A percentile compares a stretch with the other conserved stretches of the same genome.
These are phyloP conservation scores for Talaromyces verruculosus DNA, from an alignment of 2,329 filamentous ascomycete genomes.

Conservation along the genomic window DNA sequence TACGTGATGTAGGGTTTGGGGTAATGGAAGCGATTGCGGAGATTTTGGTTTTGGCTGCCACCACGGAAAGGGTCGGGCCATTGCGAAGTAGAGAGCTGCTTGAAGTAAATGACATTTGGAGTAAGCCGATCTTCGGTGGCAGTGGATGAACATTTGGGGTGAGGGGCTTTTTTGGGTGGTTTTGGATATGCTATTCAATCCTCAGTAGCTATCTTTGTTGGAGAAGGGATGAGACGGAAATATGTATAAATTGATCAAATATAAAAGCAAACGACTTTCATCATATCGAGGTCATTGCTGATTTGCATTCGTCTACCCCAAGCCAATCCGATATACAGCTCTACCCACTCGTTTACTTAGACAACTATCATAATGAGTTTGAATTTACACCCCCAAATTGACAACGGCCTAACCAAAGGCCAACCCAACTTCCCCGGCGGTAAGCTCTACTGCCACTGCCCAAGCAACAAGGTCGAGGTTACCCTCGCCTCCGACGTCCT, in stretches of 20 bases:
- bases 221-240: background rate
- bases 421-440: conserved; percentile 58
- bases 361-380: background rate
- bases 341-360: background rate
- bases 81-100: background rate
- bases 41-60: background rate
- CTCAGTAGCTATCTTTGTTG: background rate
- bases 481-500: conserved; percentile 59
- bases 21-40: background rate
- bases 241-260: background rate
- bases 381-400: conserved; percentile 60
- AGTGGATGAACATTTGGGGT: background rate
- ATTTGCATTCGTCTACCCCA: background rate
- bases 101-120: background rate
- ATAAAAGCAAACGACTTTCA: background rate
- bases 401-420: conserved; percentile 62
- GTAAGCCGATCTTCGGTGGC: background rate
- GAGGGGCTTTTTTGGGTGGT: background rate
- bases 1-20: background rate
- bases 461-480: conserved; percentile 57
- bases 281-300: background rate
- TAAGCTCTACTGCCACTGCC: conserved; percentile 62
- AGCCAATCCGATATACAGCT: background rate
- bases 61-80: background rate
- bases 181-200: background rate